Evolutionary conservation across 257 asterid genomes (phyloP).

Genomic region (Ligustrum vulgare): DNA sequence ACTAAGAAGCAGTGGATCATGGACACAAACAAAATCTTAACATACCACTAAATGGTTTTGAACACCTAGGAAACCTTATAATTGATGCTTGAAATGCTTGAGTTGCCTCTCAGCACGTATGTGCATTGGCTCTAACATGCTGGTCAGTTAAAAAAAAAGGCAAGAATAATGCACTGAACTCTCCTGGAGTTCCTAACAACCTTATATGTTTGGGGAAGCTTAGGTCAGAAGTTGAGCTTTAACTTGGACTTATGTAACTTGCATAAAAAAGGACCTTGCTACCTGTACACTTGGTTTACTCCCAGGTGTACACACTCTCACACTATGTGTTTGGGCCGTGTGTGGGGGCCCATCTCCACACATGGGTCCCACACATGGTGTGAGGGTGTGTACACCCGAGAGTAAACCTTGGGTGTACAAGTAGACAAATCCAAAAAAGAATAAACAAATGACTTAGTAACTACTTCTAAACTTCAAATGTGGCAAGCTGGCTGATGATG

Average conservation of each 20-base stretch:
- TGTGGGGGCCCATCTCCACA: too few species aligned
- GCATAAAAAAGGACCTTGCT: too few species aligned
- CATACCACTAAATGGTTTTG: neutral
- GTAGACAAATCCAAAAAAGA: too few species aligned
- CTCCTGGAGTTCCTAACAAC: neutral
- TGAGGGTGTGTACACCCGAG: too few species aligned
- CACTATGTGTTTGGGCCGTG: too few species aligned
- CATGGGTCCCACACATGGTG: too few species aligned
- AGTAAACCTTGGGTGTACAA: too few species aligned
- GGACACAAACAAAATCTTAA: neutral
- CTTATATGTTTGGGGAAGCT: neutral
- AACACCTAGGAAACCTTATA: neutral
- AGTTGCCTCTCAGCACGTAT: neutral
- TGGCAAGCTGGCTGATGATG: neutral
- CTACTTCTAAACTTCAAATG: neutral
- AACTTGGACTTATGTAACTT: neutral
- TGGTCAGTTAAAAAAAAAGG: neutral
- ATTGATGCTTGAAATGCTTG: neutral
- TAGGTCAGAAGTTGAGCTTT: neutral
- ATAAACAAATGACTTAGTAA: neutral
- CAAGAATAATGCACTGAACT: neutral
- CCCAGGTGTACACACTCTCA: too few species aligned
- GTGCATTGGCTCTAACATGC: neutral
- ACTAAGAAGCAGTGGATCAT: neutral
- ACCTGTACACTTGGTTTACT: too few species aligned